Evolutionary conservation across 768 basidiomycete species (phyloP).

Genomic region (Russula sp.): DNA sequence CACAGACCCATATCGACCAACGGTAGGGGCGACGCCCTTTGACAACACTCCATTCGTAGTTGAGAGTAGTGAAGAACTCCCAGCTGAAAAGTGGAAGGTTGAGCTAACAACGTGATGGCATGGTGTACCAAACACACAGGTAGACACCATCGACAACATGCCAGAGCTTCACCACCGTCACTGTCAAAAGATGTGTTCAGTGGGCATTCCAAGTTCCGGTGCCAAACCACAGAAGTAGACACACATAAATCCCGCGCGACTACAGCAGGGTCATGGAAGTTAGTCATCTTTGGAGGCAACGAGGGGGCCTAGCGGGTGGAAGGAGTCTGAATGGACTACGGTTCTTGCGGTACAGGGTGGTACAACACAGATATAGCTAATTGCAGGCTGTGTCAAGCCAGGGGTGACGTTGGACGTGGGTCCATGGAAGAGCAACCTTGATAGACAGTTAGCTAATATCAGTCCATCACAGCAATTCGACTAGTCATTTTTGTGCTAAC

Average conservation of each 20-base stretch:
- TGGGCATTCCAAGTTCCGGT: not conserved
- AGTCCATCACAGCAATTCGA: no score
- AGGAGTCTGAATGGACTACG: no score
- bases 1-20: conserved; percentile 5
- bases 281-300: not conserved
- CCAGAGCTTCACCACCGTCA: not conserved
- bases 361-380: no score
- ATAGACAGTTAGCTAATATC: no score
- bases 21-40: not conserved
- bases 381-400: no score
- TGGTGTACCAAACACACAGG: not conserved
- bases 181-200: not conserved
- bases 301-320: no score
- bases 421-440: no score
- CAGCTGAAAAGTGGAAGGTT: not conserved
- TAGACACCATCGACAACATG: not conserved
- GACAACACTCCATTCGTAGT: not conserved
- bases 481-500: no score
- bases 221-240: not conserved
- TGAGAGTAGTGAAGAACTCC: not conserved
- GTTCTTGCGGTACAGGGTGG: no score
- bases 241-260: not conserved
- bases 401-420: no score
- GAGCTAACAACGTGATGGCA: not conserved
- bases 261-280: not conserved